Percentiles rank a stretch among this genome's conserved stretches.
phyloP scores from a whole-genome alignment of 2,329 filamentous ascomycete genomes.

The Aspergillus vadensis region DNA sequence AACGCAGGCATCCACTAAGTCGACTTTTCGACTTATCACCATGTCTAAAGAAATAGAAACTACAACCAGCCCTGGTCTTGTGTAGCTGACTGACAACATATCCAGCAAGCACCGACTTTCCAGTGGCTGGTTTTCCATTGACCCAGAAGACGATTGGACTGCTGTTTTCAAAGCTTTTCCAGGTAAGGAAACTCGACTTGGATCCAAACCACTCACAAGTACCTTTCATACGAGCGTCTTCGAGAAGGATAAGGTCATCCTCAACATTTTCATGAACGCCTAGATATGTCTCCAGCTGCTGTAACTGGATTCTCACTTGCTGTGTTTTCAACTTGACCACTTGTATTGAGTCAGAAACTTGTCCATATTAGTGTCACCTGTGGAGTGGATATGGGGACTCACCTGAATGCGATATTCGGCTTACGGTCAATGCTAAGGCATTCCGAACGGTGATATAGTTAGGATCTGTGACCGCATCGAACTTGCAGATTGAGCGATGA shows the following conservation, averaged over 20 bases:
- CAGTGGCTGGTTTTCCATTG: constrained; percentile 33
- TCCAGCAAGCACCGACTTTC: constrained; percentile 38
- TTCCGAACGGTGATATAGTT: constrained; percentile 38
- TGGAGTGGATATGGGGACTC: not conserved
- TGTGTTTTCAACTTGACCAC: too few relatives aligned
- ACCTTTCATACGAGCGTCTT: not conserved
- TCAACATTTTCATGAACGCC: not conserved
- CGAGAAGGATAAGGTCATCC: constrained; percentile 7
- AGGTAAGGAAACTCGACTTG: constrained; percentile 12
- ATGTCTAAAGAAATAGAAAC: constrained; percentile 41
- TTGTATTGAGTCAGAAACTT: not conserved
- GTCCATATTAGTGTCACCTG: not conserved
- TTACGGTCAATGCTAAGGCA: constrained; percentile 15
- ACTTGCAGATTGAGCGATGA: constrained; percentile 50
- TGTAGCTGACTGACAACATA: constrained; percentile 29
- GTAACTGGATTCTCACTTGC: not conserved
- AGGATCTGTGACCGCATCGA: constrained; percentile 35
- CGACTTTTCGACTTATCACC: constrained; percentile 30
- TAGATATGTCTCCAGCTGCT: constrained; percentile 1
- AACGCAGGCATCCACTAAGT: constrained; percentile 29
- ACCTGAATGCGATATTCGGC: not conserved
- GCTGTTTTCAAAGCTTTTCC: constrained; percentile 4
- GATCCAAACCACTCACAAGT: constrained; percentile 11
- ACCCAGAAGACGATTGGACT: constrained; percentile 29
- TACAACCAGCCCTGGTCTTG: constrained; percentile 18